These are phyloP conservation scores for Scytalidium lignicola DNA, from an alignment of 2,329 filamentous ascomycete species.

Conservation along the genomic window DNA sequence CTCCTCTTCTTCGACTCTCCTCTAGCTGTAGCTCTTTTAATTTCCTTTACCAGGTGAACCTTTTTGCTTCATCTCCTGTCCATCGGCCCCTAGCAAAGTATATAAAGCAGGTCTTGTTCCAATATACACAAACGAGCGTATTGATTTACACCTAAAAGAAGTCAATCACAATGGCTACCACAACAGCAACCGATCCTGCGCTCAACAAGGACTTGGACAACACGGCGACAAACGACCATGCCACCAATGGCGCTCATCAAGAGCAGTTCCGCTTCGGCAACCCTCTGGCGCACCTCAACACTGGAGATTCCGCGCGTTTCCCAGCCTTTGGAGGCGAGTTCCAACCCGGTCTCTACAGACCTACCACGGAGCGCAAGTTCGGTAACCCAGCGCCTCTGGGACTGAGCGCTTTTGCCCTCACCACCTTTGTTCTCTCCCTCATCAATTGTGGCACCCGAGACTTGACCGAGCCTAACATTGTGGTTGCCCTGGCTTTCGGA, in stretches of 20 bases:
- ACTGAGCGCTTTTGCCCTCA: slow-evolving; percentile 56
- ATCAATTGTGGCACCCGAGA: slow-evolving; percentile 49
- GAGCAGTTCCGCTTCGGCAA: slow-evolving; percentile 26
- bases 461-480: slow-evolving; percentile 44
- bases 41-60: no score
- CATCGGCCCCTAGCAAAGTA: no score
- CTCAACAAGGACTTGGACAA: slow-evolving; percentile 18
- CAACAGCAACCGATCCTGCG: slow-evolving; percentile 5
- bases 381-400: slow-evolving; percentile 58
- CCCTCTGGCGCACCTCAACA: slow-evolving; percentile 44
- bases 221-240: slow-evolving; percentile 14
- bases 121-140: neutral
- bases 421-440: slow-evolving; percentile 54
- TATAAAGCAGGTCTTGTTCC: neutral
- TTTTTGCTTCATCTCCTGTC: no score
- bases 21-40: no score
- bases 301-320: slow-evolving; percentile 35
- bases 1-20: no score
- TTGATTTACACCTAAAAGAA: no score
- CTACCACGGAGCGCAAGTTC: slow-evolving; percentile 46
- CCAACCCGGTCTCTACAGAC: slow-evolving; percentile 53
- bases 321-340: slow-evolving; percentile 55
- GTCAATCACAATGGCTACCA: slow-evolving; percentile 18
- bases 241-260: neutral
- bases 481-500: slow-evolving; percentile 50